phyloP scores from a whole-genome alignment of 192 early-diverging fungal genomes.

The Coemansia erecta region DNA sequence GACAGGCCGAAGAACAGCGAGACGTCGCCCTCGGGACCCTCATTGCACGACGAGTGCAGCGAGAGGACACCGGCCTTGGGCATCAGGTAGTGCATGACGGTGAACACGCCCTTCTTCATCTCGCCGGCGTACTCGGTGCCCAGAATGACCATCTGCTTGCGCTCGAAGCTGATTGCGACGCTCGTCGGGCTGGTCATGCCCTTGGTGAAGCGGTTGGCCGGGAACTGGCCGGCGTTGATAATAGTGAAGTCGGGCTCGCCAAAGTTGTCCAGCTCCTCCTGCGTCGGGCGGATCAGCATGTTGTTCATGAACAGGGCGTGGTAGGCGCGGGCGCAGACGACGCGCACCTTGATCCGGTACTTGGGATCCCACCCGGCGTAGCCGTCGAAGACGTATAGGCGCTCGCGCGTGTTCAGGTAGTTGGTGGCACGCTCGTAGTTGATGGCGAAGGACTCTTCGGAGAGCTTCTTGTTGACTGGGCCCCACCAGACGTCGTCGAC shows the following conservation, averaged over 20 bases:
- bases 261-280: conserved; percentile 81
- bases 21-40: conserved; percentile 84
- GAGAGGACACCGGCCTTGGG: conserved; percentile 71
- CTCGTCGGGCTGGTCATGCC: conserved; percentile 95
- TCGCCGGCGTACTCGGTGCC: conserved; percentile 98
- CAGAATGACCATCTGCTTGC: conserved; percentile 95
- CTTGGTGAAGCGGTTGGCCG: conserved; percentile 88
- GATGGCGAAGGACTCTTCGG: conserved; percentile 76
- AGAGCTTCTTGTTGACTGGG: conserved; percentile 93
- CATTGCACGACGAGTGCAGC: conserved; percentile 85
- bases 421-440: conserved; percentile 95
- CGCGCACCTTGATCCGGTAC: conserved; percentile 93
- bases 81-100: conserved; percentile 99
- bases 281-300: conserved; percentile 96
- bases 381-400: conserved; percentile 95
- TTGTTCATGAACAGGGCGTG: conserved; percentile 98
- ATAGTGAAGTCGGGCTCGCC: conserved; percentile 98
- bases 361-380: conserved; percentile 98
- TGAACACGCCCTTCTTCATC: conserved; percentile 99
- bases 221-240: conserved; percentile 94
- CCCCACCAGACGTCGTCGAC: conserved; percentile 96
- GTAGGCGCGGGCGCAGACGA: conserved; percentile 95
- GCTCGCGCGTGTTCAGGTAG: conserved; percentile 93
- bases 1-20: conserved; percentile 98
- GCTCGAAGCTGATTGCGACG: conserved; percentile 89